These are phyloP conservation scores for Nepenthes mirabilis DNA, from an alignment of 148 eudicot species.

Conservation along the genomic window DNA sequence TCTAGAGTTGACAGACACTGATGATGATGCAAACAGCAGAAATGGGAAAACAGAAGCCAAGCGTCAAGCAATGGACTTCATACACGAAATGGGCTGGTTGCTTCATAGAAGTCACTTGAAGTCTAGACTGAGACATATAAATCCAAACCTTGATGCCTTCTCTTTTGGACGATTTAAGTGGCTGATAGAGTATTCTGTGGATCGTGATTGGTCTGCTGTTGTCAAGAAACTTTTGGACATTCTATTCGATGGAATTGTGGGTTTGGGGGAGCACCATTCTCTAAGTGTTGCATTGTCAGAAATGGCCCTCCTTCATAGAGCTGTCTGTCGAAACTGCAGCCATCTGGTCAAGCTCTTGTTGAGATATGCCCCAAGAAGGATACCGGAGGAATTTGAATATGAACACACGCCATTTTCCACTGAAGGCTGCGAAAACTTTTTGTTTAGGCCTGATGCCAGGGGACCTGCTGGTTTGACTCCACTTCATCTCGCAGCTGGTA, in stretches of 20 bases:
- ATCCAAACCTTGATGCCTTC: slow-evolving; percentile 30
- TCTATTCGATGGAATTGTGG: slow-evolving; percentile 25
- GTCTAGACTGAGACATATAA: slow-evolving; percentile 32
- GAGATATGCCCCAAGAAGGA: slow-evolving; percentile 14
- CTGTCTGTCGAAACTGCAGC: slow-evolving; percentile 41
- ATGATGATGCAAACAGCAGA: slow-evolving; percentile 21
- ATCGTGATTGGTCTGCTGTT: slow-evolving; percentile 56
- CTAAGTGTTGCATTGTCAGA: slow-evolving; percentile 26
- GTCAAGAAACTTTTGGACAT: slow-evolving; percentile 39
- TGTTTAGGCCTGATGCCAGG: slow-evolving; percentile 62
- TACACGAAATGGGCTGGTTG: slow-evolving; percentile 92
- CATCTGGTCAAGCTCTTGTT: slow-evolving; percentile 37
- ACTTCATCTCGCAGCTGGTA: slow-evolving; percentile 71
- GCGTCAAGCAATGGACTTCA: slow-evolving; percentile 51
- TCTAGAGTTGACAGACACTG: slow-evolving; percentile 22
- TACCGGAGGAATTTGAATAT: slow-evolving; percentile 6
- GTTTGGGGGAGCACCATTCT: slow-evolving; percentile 23
- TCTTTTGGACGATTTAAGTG: slow-evolving; percentile 54
- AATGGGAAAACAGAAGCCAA: slow-evolving; percentile 22
- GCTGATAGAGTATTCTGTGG: slow-evolving; percentile 48
- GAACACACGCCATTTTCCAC: not conserved
- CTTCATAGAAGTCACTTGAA: slow-evolving; percentile 53
- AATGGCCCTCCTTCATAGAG: slow-evolving; percentile 43
- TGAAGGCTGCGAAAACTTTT: slow-evolving; percentile 9
- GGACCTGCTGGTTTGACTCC: slow-evolving; percentile 93